phyloP scores from a whole-genome alignment of 371 early-diverging fungal species.

The Circinella umbellata region DNA sequence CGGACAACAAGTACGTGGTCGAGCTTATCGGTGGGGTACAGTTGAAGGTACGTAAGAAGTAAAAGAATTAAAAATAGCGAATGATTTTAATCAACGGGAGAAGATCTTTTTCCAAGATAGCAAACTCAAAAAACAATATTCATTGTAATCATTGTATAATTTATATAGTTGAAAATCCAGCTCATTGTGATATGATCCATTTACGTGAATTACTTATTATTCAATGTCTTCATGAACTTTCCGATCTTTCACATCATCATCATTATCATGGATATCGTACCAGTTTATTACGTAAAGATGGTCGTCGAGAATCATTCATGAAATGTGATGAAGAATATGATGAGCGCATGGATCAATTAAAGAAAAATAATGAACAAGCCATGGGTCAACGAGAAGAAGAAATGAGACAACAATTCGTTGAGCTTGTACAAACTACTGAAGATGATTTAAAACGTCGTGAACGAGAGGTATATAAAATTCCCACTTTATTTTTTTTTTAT shows the following conservation, averaged over 20 bases:
- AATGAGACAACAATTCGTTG: slow-evolving; percentile 75
- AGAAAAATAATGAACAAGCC: slow-evolving; percentile 59
- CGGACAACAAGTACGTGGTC: slow-evolving; percentile 81
- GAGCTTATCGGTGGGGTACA: slow-evolving; percentile 98
- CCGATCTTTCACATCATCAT: slow-evolving; percentile 78
- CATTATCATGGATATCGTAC: slow-evolving; percentile 85
- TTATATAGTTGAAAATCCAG: slow-evolving; percentile 77
- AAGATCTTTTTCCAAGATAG: too few relatives aligned
- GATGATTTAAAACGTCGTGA: slow-evolving; percentile 66
- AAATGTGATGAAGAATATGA: slow-evolving; percentile 82
- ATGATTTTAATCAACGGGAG: too few relatives aligned
- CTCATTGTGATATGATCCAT: slow-evolving; percentile 87
- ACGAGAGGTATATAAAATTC: slow-evolving; percentile 44
- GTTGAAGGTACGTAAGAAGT: slow-evolving; percentile 79
- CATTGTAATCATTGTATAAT: not conserved
- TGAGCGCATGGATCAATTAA: slow-evolving; percentile 60
- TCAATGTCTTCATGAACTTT: slow-evolving; percentile 82
- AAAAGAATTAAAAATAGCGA: too few relatives aligned
- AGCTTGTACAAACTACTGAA: slow-evolving; percentile 80
- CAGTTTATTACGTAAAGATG: slow-evolving; percentile 57
- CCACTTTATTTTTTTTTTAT: too few relatives aligned
- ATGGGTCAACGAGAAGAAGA: slow-evolving; percentile 78
- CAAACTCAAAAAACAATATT: too few relatives aligned
- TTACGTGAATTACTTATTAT: slow-evolving; percentile 76
- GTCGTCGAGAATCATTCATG: slow-evolving; percentile 77